Evolutionary conservation across 352 stramenopile species (phyloP), one percentile per base, ranked within the genome.

Genomic region (Thalassiosira gravida): DNA sequence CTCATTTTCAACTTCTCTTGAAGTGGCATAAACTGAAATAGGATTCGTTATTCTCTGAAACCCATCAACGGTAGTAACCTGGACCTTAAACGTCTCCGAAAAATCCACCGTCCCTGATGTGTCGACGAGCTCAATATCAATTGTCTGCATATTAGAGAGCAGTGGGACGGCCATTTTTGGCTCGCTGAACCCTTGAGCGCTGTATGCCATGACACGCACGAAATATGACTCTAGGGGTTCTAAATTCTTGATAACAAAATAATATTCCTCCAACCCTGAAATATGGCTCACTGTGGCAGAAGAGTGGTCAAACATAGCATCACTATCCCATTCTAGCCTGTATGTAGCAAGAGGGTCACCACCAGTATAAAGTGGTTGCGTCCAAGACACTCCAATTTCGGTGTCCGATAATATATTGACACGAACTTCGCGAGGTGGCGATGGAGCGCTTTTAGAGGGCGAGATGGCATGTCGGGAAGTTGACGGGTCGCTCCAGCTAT

Each of bases 131-230:
- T 66, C 78, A 22, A 80, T 67, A 0, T 18, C 18, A 64, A 76
- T 58, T 57, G 25, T 69, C 39, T 82, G 58, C 22, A 55, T 58
- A 59, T 76, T 71, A 13, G 57, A 72, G 18, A 82, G 52, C 13
- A 87, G 22, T n/a, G 79, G 75, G 0, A 78, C 61, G 7, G 91
- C 93, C n/a, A 91, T 29, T 5, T 69, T 67, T 1, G 93, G 86
- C 11, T 93, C 67, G 3, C 88, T 89, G 67, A 95, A 97, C 3
- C 95, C 95, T 11, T 95, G 56, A 47, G 92, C 80, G 72, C 96
- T 97, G 71, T 95, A 96, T 2, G 95, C 93, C 42, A 94, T 95
- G 14, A 97, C 95, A 6, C 95, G 89, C 1, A 96, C 89, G 71
- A 95, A 93, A 77, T 97, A 97, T 14, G 95, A 77, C 50, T 95